Percentiles rank a stretch among this genome's conserved stretches.
phyloP scores from a whole-genome alignment of 2,329 filamentous ascomycete genomes.

The Fusarium paranaense region DNA sequence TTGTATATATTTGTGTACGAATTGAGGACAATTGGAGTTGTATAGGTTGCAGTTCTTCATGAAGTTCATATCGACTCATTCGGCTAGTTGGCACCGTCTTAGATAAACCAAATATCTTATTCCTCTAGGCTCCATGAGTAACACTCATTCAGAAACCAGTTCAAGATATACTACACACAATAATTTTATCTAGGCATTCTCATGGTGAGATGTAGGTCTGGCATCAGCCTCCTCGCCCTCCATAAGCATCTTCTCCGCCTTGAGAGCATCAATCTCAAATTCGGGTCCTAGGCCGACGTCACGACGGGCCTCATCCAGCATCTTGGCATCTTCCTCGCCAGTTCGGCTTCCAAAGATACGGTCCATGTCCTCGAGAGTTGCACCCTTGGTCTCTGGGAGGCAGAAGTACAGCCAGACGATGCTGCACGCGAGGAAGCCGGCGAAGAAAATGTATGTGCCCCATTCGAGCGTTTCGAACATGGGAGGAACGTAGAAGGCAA shows the following conservation, averaged over 20 bases:
- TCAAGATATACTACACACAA: not conserved
- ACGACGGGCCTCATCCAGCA: slow-evolving; percentile 36
- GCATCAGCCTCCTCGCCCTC: slow-evolving; percentile 31
- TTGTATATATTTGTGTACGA: too few relatives aligned
- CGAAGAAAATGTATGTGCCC: slow-evolving; percentile 70
- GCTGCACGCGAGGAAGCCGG: slow-evolving; percentile 59
- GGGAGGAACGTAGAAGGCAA: slow-evolving; percentile 58
- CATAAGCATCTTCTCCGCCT: slow-evolving; percentile 34
- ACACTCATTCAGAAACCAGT: not conserved
- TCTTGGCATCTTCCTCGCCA: slow-evolving; percentile 41
- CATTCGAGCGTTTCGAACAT: slow-evolving; percentile 54
- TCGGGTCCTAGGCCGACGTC: slow-evolving; percentile 39
- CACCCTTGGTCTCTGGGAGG: slow-evolving; percentile 67
- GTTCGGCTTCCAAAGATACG: slow-evolving; percentile 59
- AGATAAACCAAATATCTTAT: not conserved
- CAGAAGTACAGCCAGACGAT: slow-evolving; percentile 62
- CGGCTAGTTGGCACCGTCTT: not conserved
- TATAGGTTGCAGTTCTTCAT: not conserved
- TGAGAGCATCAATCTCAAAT: slow-evolving; percentile 26
- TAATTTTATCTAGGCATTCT: slow-evolving; percentile 20
- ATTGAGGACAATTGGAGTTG: too few relatives aligned
- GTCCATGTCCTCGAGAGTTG: slow-evolving; percentile 67
- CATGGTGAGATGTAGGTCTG: slow-evolving; percentile 25
- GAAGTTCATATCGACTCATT: not conserved
- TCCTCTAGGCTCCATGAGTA: not conserved